Evolutionary conservation across 176 grass and related monocot species (phyloP).

Genomic region (Areca catechu): DNA sequence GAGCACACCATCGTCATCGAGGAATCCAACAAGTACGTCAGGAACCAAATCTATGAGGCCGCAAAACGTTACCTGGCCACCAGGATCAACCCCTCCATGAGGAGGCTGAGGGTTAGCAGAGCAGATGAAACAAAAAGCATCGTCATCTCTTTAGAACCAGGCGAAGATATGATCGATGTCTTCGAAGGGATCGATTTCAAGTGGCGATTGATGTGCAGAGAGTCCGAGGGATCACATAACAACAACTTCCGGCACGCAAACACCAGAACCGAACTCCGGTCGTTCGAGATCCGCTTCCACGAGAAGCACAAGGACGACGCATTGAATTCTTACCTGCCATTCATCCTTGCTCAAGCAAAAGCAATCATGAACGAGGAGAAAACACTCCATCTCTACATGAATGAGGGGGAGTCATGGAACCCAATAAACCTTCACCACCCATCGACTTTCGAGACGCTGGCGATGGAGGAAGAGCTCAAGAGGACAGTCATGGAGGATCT

Average conservation of each 20-base stretch:
- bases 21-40: constrained; percentile 47
- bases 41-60: constrained; percentile 75
- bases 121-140: constrained; percentile 52
- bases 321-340: constrained; percentile 46
- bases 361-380: constrained; percentile 52
- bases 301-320: constrained; percentile 59
- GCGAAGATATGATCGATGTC: constrained; percentile 70
- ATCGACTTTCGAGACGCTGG: constrained; percentile 63
- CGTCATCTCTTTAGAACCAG: constrained; percentile 58
- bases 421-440: constrained; percentile 76
- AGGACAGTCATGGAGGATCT: constrained; percentile 62
- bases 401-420: constrained; percentile 54
- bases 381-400: constrained; percentile 81
- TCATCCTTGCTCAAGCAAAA: constrained; percentile 48
- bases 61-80: constrained; percentile 54
- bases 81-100: constrained; percentile 62
- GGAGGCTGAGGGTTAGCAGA: constrained; percentile 54
- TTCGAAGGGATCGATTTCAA: constrained; percentile 65
- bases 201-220: constrained; percentile 48
- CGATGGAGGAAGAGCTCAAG: constrained; percentile 60
- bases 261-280: constrained; percentile 38
- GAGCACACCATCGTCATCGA: constrained; percentile 61
- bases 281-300: constrained; percentile 78
- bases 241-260: constrained; percentile 41
- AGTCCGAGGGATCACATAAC: constrained; percentile 17